Evolutionary conservation across 495 filamentous ascomycete species (phyloP).

Genomic region (Corynascus novoguineensis): DNA sequence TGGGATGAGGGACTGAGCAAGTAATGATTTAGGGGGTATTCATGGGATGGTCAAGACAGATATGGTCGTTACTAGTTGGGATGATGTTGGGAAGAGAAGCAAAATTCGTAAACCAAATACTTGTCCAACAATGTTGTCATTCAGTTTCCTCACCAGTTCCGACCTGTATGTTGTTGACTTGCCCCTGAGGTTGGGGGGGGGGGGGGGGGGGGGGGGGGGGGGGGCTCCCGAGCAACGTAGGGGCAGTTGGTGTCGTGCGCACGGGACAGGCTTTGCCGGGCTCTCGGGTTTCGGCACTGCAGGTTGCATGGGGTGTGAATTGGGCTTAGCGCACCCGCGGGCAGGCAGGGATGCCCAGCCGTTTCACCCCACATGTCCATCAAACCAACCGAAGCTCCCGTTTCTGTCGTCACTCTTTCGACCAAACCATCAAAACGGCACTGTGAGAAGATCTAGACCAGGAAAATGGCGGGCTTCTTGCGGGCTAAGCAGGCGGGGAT

Average conservation of each 20-base stretch:
- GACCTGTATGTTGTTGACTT: constrained; percentile 1
- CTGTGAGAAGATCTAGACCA: background rate
- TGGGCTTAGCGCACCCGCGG: background rate
- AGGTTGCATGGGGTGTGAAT: background rate
- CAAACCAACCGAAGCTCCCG: constrained; percentile 1
- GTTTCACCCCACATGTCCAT: background rate
- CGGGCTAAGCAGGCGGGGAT: constrained; percentile 90
- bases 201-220: too few relatives aligned
- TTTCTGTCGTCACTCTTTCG: background rate
- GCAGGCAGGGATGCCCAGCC: background rate
- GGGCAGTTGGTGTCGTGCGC: background rate
- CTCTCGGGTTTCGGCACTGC: background rate
- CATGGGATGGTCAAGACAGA: too few relatives aligned
- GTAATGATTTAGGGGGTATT: too few relatives aligned
- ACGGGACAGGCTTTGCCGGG: background rate
- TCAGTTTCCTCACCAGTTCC: background rate
- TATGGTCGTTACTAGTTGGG: too few relatives aligned
- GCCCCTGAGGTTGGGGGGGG: background rate
- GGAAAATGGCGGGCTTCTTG: constrained; percentile 73
- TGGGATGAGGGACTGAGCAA: too few relatives aligned
- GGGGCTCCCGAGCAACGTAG: background rate
- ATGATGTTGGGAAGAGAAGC: too few relatives aligned
- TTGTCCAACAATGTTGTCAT: background rate
- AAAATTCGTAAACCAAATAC: background rate
- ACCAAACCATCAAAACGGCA: background rate